Base-by-base conservation (phyloP, 495 filamentous ascomycete genomes). In the Podospora fimiseda region DNA sequence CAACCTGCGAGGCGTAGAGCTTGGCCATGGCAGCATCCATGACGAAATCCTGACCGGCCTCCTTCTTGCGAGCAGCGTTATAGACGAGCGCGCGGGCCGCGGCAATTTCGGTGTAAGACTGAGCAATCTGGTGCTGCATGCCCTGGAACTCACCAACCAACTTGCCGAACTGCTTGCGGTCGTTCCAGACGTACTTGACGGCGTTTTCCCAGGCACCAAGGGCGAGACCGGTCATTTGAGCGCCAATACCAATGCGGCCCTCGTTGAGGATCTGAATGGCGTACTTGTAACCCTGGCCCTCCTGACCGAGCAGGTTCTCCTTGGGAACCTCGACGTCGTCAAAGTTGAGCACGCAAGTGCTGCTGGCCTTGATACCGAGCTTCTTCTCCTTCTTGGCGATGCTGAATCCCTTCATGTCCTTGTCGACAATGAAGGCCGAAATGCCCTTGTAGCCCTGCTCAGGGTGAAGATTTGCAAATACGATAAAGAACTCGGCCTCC, bases 351-450 rank as follows among this genome's bases (percentile, higher is more conserved):
- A 94, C 90, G 70, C 93, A 99, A 18, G 93, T 99, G 74, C 87
- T 91, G 74, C 87, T 92, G 2, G 93, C 93, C 50, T 78, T 83
- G 72, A 99, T 99, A 40, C 93, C 93, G 27, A 99, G 82, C 78
- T 99, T 99, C 84, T 95, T 96, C 78, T 99, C 93, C 77, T 99
- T 99, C 81, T 99, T 99, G 16, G 93, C 89, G 66, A 99, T 91
- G 15, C 80, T 83, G 78, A 99, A 97, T 3, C 93, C 93, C 51
- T 85, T 84, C 45, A 82, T 87, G 60, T 74, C 83, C 73, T 95
- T 95, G 73, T 96, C 90, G 16, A 97, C 82, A 58, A 99, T 80
- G 69, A 99, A 97, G 40, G 92, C 91, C 1, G 90, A 92, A 70
- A 99, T 99, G 37, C 93, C 93, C 67, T 89, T 89, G 77, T 99